Conservation (phyloP, 352 stramenopile genomes). For the Phytophthora chlamydospora region DNA sequence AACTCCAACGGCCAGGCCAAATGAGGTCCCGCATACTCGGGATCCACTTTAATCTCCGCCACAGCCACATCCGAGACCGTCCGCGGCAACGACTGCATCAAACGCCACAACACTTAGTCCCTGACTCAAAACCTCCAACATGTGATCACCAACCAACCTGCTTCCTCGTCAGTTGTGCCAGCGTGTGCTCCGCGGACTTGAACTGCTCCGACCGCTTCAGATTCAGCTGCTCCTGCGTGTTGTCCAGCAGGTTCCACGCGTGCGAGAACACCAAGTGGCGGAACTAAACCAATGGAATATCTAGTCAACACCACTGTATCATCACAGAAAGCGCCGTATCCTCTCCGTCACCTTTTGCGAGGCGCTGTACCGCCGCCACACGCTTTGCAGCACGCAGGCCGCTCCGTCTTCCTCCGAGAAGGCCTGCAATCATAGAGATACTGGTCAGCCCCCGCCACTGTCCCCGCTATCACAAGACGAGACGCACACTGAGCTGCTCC, state of each 20-base stretch:
- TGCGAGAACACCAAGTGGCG: constrained; percentile 78
- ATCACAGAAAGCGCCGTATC: not conserved
- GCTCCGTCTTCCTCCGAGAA: constrained; percentile 83
- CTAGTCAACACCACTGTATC: not conserved
- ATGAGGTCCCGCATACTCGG: constrained; percentile 79
- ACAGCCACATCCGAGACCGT: constrained; percentile 66
- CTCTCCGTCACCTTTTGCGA: constrained; percentile 62
- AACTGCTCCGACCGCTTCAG: constrained; percentile 88
- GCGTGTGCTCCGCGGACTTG: constrained; percentile 82
- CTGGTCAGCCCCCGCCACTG: too few species aligned
- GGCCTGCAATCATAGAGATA: constrained; percentile 35
- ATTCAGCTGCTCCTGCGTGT: constrained; percentile 91
- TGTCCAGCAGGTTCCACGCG: constrained; percentile 91
- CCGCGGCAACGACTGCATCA: constrained; percentile 46
- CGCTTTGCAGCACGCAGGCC: constrained; percentile 78
- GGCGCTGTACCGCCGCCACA: constrained; percentile 70
- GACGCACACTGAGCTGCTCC: constrained; percentile 68
- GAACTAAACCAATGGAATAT: constrained; percentile 47
- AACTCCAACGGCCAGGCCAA: constrained; percentile 87
- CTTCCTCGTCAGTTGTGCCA: constrained; percentile 76
- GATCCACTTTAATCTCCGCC: constrained; percentile 50
- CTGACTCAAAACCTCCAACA: constrained; percentile 4
- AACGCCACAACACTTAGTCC: constrained; percentile 6
- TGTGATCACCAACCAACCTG: constrained; percentile 39
- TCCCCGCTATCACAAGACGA: not conserved